Base-by-base conservation (phyloP, 176 grass and related monocot species). In the Panicum miliaceum region DNA sequence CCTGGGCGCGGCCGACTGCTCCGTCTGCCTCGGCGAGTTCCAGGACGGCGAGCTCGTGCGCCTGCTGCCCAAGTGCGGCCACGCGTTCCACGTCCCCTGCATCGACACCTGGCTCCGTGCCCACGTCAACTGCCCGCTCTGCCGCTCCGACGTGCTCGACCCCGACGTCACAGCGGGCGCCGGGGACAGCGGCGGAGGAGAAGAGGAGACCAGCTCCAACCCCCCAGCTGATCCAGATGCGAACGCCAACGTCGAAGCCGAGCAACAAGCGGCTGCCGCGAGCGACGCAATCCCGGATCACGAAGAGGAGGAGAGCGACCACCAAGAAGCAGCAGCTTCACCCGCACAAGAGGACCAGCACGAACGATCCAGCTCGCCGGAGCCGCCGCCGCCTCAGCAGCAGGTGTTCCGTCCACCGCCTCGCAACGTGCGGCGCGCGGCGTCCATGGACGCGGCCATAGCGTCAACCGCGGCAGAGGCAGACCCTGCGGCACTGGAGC, bases 21-120 rank as follows among this genome's bases (percentile, higher is more conserved):
- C 93, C 52, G 93, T 98, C 25, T 98, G 96, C 88, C 90, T 93
- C 78, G 90, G 87, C 48, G 91, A 98, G 80, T 95, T 95, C 88
- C 34, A 51, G 66, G 91, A 93, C 79, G 88, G 86, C 16, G 87
- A 93, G 78, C 82, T 88, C 59, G 60, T 95, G 70, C 93, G 93
- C 70, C 79, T 95, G n/a, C 88, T 94, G 14, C 93, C 93, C 56
- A 92, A 84, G 90, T 92, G 93, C 82, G 93, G 43, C 12, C 93
- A 94, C 79, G 90, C 82, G 40, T 94, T 94, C 79, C 93, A 94
- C 56, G 79, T 88, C 14, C 75, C 82, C 71, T 95, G 93, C 83
- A 95, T 95, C 93, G 93, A 95, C 71, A 92, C 88, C 5, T 95
- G 93, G 93, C 93, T 92, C 56, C 85, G 90, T 13, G 88, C 85